A percentile compares a stretch with the other conserved stretches of the same genome.
Conservation (phyloP, 306 rosid species). For the Sesbania bispinosa region DNA sequence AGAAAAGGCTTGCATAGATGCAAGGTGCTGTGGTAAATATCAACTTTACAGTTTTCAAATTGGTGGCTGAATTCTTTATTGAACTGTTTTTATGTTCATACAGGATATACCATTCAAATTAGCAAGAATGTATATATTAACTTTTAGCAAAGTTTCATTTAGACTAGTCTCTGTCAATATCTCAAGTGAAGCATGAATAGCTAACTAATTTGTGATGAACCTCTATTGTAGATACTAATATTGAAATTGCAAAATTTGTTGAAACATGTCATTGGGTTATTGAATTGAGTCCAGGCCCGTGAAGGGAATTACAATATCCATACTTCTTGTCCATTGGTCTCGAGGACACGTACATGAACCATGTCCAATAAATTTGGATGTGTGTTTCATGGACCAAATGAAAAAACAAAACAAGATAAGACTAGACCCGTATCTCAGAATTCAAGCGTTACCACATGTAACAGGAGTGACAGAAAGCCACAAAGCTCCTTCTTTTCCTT, state of each 20-base stretch:
- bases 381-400: no score
- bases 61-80: constrained; percentile 21
- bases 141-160: neutral
- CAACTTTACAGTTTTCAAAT: constrained; percentile 4
- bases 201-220: neutral
- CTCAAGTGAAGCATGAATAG: constrained; percentile 11
- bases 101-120: constrained; percentile 6
- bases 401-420: no score
- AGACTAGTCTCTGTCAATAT: neutral
- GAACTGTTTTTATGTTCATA: constrained; percentile 18
- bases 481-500: no score
- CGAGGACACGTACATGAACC: no score
- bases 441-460: no score
- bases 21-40: neutral
- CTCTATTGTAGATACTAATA: neutral
- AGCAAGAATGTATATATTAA: constrained; percentile 11
- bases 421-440: no score
- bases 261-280: neutral
- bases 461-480: no score
- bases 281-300: no score
- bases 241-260: neutral
- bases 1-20: neutral
- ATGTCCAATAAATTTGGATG: no score
- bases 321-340: no score
- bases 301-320: no score